phyloP scores from a whole-genome alignment of 257 asterid species.

The Solanum corneliomulleri region DNA sequence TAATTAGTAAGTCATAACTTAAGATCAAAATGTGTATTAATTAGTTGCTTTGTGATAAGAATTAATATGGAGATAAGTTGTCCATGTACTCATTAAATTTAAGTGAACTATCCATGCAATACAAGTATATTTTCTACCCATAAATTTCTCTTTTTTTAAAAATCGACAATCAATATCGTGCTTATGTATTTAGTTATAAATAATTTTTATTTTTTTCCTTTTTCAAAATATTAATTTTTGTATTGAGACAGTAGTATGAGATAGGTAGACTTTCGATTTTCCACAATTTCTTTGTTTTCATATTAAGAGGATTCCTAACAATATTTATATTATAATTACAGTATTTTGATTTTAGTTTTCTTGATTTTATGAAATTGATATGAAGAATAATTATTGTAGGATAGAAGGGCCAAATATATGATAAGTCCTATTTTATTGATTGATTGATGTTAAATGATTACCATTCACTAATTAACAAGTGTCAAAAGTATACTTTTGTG shows the following conservation, averaged over 20 bases:
- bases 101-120: not conserved
- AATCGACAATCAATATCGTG: too few relatives aligned
- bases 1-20: not conserved
- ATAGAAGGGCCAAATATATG: not conserved
- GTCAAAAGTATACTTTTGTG: not conserved
- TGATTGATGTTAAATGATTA: not conserved
- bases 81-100: not conserved
- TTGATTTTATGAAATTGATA: not conserved
- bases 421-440: not conserved
- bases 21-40: not conserved
- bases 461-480: not conserved
- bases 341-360: not conserved
- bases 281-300: not conserved
- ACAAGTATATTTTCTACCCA: not conserved
- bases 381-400: not conserved
- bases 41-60: not conserved
- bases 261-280: not conserved
- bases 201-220: not conserved
- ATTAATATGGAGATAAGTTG: not conserved
- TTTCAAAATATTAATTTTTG: not conserved
- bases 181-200: not conserved
- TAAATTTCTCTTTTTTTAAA: not conserved
- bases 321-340: not conserved
- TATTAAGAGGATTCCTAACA: not conserved
- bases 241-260: not conserved